Base-by-base conservation (phyloP, 352 stramenopile genomes). In the Phytopythium oedochilum region DNA sequence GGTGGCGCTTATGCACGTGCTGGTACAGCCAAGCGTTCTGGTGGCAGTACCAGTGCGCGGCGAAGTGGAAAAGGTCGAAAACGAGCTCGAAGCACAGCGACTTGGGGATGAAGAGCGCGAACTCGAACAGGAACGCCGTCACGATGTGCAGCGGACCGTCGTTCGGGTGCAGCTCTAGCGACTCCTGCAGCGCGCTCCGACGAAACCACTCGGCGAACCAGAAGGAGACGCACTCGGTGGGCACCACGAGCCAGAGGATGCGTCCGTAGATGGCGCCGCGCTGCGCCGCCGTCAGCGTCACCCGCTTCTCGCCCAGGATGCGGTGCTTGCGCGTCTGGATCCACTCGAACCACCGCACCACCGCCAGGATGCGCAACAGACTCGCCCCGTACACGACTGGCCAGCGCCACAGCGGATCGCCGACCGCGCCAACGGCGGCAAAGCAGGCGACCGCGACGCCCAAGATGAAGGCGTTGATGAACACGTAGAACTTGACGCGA, bases 11-110 rank as follows among this genome's bases (percentile, higher is more conserved):
- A 76, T 96, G 87, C 14, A 79, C 78, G 43, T 91, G 70, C 59
- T 78, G 70, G 62, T 93, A 93, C 5, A 95, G 72, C 66, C 77
- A 86, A 42, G 72, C 57, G 44, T 72, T 73, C 38, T 71, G 64
- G 56, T 92, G 84, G 55, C 78, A 92, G 25, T 64, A 45, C 73
- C 82, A 89, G 64, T 96, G 87, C 55, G 78, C 71, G 3, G 55
- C 54, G 52, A 86, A 96, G 69, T 96, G 87, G 57, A 93, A 91
- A 3, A 94, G 73, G 66, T 96, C 87, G 58, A 96, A 95, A 26
- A 84, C 55, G 29, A 94, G 11, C 48, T 96, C 87, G 55, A 95
- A 92, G 22, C 78, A 48, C 22, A 96, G 74, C 53, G 87, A 96
- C 67, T 89, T 88, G 45, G 82, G 77, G 47, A 96, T 77, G 59